phyloP scores from a whole-genome alignment of 2,329 filamentous ascomycete genomes.

The Neocatenulostroma microsporum region DNA sequence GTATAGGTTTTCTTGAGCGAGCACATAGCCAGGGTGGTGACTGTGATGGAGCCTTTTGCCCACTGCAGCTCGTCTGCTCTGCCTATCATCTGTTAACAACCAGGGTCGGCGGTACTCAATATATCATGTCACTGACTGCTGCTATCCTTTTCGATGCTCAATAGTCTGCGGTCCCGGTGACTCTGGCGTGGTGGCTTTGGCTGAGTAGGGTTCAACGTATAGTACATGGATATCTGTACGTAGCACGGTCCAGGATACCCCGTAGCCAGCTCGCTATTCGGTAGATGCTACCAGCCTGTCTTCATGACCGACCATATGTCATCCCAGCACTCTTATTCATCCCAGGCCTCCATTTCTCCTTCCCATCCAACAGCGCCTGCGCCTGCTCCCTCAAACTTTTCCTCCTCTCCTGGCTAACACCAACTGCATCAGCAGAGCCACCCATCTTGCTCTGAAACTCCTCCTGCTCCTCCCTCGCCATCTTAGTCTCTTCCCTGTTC shows the following conservation, averaged over 20 bases:
- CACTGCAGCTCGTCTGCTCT: too few relatives aligned
- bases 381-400: conserved; percentile 52
- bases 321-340: not conserved
- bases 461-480: conserved; percentile 32
- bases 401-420: conserved; percentile 35
- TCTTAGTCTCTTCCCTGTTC: conserved; percentile 22
- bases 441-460: conserved; percentile 30
- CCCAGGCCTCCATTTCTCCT: conserved; percentile 49
- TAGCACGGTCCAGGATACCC: not conserved
- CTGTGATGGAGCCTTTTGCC: too few relatives aligned
- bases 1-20: too few relatives aligned
- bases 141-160: too few relatives aligned
- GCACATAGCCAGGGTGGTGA: too few relatives aligned
- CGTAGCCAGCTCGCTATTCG: not conserved
- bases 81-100: too few relatives aligned
- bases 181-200: too few relatives aligned
- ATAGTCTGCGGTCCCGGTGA: too few relatives aligned
- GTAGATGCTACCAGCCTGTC: not conserved
- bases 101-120: too few relatives aligned
- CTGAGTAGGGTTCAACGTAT: too few relatives aligned
- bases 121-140: too few relatives aligned
- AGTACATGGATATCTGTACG: not conserved
- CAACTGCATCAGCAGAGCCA: conserved; percentile 29
- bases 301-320: not conserved
- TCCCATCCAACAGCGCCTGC: conserved; percentile 52